Base-by-base conservation (phyloP, 2,329 filamentous ascomycete species). In the Neospermospora avenae region DNA sequence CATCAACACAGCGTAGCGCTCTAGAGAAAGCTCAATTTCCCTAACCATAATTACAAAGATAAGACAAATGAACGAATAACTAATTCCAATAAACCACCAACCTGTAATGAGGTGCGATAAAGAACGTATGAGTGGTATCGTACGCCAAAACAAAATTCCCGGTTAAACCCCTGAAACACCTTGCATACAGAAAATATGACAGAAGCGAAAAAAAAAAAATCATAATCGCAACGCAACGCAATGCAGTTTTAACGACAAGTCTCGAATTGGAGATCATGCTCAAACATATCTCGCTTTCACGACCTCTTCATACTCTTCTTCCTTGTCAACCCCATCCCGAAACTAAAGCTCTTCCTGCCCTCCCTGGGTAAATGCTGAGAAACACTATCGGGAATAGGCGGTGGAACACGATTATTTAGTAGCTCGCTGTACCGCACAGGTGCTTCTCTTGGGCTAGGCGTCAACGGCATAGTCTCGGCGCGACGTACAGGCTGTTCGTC, bases 401-500 rank as follows among this genome's bases (percentile, higher is more conserved):
- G 66, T 28, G 67, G 62, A 1, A 52, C 59, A 3, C 41, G 56
- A 22, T 63, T 62, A 20, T 49, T 63, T 58, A 67, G 66, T 22
- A 68, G 62, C 37, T 70, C 65, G 16, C 67, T 60, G 39, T 68
- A 68, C 20, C 37, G 49, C 11, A 67, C 8, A 4, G 65, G 58
- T 2, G 39, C 55, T 11, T 59, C 55, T 14, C 24, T 48, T 7
- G 60, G 59, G 18, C 45, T 48, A 3, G 48, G 31, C 20, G 60
- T 49, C 3, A 58, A 35, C 1, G 59, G 59, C 55, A 58, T 52
- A 6, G 59, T 55, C 24, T 61, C 60, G 20, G 44, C 39, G 18
- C 60, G 31, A 13, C 44, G 51, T 18, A 58, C 35, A 3, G 51
- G 45, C 3, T 39, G 37, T 31, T 60, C 52, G 14, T 31, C 20